Evolutionary conservation across 1,139 yeast genomes (phyloP).

Genomic region (Hemisphaericaspora lyxosophila): DNA sequence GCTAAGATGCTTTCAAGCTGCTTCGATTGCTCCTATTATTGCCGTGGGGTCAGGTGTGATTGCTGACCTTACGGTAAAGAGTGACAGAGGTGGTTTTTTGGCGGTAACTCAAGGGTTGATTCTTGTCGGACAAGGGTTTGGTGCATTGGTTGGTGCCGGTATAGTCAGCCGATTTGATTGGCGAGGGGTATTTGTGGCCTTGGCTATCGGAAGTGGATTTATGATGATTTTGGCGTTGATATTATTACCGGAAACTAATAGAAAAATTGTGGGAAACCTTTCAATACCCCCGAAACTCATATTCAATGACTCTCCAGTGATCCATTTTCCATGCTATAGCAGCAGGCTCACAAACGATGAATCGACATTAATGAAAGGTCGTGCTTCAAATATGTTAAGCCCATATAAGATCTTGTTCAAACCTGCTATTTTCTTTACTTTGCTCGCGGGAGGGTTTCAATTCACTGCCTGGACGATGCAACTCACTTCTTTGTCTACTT

Average conservation of each 20-base stretch:
- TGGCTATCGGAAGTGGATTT: slow-evolving; percentile 58
- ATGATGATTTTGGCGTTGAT: slow-evolving; percentile 37
- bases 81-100: slow-evolving; percentile 62
- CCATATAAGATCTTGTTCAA: slow-evolving; percentile 43
- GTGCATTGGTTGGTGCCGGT: slow-evolving; percentile 74
- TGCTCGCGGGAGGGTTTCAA: slow-evolving; percentile 57
- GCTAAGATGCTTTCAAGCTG: slow-evolving; percentile 62
- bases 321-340: slow-evolving; percentile 21
- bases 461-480: slow-evolving; percentile 71
- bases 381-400: slow-evolving; percentile 38
- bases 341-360: slow-evolving; percentile 18
- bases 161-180: slow-evolving; percentile 61
- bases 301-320: slow-evolving; percentile 44
- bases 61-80: slow-evolving; percentile 63
- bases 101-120: slow-evolving; percentile 66
- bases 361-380: slow-evolving; percentile 23
- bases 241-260: slow-evolving; percentile 68
- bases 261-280: slow-evolving; percentile 69
- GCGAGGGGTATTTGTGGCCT: slow-evolving; percentile 76
- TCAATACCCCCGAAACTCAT: slow-evolving; percentile 45
- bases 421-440: slow-evolving; percentile 26
- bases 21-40: slow-evolving; percentile 68
- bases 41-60: slow-evolving; percentile 66
- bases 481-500: slow-evolving; percentile 62
- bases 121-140: slow-evolving; percentile 70